Percentiles rank a stretch among this genome's conserved stretches.
These are phyloP conservation scores for Salvia rosmarinus DNA, from an alignment of 257 asterid genomes.

Conservation along the genomic window DNA sequence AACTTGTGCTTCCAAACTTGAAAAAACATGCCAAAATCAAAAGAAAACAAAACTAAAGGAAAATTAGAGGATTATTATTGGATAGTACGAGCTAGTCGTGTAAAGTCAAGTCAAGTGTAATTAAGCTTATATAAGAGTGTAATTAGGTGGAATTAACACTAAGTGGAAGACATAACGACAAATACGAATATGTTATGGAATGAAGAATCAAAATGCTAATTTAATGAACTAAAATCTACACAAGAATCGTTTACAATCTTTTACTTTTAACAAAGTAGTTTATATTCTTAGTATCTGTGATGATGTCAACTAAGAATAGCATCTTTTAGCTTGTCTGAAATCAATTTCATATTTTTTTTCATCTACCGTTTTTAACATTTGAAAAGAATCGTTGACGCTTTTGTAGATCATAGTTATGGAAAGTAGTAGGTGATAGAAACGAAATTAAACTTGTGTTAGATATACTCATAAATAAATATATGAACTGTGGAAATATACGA, in stretches of 20 bases:
- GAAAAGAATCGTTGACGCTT: conserved; percentile 29
- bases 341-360: background rate
- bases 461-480: background rate
- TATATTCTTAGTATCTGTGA: conserved; percentile 18
- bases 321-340: conserved; percentile 28
- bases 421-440: background rate
- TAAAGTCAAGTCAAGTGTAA: conserved; percentile 21
- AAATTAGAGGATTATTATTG: background rate
- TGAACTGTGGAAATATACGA: background rate
- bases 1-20: background rate
- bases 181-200: background rate
- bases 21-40: background rate
- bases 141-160: conserved; percentile 31
- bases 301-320: conserved; percentile 35
- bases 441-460: conserved; percentile 1
- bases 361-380: background rate
- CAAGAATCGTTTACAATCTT: conserved; percentile 34
- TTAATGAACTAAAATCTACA: conserved; percentile 37
- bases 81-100: too few species aligned
- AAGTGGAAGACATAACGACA: conserved; percentile 5
- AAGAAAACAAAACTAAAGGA: background rate
- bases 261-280: conserved; percentile 13
- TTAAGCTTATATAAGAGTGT: conserved; percentile 34
- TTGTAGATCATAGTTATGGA: background rate
- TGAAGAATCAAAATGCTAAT: conserved; percentile 21